A percentile compares a stretch with the other conserved stretches of the same genome.
Evolutionary conservation across 345 rosid species (phyloP).

Genomic region (Eucalyptus rudis): DNA sequence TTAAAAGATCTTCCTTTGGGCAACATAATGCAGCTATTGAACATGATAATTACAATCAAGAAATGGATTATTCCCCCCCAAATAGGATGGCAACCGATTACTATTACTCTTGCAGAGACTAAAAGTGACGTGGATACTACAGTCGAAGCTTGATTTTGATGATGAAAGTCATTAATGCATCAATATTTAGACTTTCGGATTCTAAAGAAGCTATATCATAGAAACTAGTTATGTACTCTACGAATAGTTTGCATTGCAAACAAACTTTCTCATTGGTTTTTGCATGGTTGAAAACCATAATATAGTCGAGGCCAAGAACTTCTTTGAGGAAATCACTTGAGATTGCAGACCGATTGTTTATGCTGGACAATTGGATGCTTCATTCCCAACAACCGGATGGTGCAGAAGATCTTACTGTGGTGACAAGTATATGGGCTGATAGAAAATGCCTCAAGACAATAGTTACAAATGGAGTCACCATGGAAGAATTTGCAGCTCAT

Average conservation of each 20-base stretch:
- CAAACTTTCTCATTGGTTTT: background rate
- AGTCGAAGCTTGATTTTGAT: background rate
- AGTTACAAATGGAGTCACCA: background rate
- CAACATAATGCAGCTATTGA: constrained; percentile 51
- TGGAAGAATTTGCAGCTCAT: background rate
- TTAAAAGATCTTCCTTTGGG: constrained; percentile 55
- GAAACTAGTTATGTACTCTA: background rate
- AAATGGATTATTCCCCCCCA: constrained; percentile 63
- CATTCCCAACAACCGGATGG: background rate
- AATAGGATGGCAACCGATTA: constrained; percentile 76
- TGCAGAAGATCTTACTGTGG: background rate
- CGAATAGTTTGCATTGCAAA: background rate
- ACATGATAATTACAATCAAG: constrained; percentile 36
- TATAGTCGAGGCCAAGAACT: background rate
- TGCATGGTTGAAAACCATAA: background rate
- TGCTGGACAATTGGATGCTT: background rate
- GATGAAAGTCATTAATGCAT: background rate
- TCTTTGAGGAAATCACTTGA: background rate
- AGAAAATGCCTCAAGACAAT: background rate
- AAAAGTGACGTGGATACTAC: constrained; percentile 4
- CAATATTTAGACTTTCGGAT: background rate
- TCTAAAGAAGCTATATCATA: background rate
- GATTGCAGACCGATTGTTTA: background rate
- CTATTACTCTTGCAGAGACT: constrained; percentile 27
- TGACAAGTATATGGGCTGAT: background rate